Evolutionary conservation across 2,329 filamentous ascomycete species (phyloP).

Genomic region (Dothiorella sarmentorum): DNA sequence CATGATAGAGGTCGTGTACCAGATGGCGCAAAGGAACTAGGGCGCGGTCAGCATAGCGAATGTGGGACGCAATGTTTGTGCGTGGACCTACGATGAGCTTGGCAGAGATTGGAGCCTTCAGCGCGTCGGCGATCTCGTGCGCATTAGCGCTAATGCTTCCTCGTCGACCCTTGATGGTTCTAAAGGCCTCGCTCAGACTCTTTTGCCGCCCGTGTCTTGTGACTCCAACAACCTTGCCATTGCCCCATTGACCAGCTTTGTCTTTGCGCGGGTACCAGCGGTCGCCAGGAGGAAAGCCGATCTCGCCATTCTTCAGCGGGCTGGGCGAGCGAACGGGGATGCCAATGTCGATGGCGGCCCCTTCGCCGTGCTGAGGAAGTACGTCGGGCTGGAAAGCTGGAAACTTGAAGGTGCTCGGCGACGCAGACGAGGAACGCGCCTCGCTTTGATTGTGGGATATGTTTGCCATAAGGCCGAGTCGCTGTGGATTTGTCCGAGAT

Average conservation of each 20-base stretch:
- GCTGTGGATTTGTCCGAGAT: neutral
- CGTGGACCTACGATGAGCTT: slow-evolving; percentile 69
- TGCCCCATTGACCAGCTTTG: slow-evolving; percentile 44
- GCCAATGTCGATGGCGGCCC: slow-evolving; percentile 20
- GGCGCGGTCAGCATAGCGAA: slow-evolving; percentile 20
- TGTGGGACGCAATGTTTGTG: slow-evolving; percentile 25
- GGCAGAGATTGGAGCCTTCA: slow-evolving; percentile 85
- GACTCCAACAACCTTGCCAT: slow-evolving; percentile 25
- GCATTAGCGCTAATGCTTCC: slow-evolving; percentile 90
- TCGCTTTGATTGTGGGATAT: slow-evolving; percentile 1
- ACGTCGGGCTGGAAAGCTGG: slow-evolving; percentile 44
- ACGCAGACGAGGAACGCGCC: slow-evolving; percentile 19
- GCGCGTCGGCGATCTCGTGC: slow-evolving; percentile 85
- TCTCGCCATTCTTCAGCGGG: slow-evolving; percentile 19
- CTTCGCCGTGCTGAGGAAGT: slow-evolving; percentile 35
- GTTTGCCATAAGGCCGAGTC: slow-evolving; percentile 17
- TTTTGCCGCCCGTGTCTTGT: slow-evolving; percentile 68
- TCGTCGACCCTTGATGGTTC: slow-evolving; percentile 73
- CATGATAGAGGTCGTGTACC: slow-evolving; percentile 93
- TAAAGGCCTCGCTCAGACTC: slow-evolving; percentile 85
- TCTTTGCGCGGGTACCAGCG: slow-evolving; percentile 62
- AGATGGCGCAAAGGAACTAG: slow-evolving; percentile 78
- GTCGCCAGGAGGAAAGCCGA: slow-evolving; percentile 38
- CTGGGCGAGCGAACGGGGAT: slow-evolving; percentile 18
- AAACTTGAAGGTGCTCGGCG: slow-evolving; percentile 43